Conservation (phyloP, 148 eudicot species). For the Dianthus caryophyllus region DNA sequence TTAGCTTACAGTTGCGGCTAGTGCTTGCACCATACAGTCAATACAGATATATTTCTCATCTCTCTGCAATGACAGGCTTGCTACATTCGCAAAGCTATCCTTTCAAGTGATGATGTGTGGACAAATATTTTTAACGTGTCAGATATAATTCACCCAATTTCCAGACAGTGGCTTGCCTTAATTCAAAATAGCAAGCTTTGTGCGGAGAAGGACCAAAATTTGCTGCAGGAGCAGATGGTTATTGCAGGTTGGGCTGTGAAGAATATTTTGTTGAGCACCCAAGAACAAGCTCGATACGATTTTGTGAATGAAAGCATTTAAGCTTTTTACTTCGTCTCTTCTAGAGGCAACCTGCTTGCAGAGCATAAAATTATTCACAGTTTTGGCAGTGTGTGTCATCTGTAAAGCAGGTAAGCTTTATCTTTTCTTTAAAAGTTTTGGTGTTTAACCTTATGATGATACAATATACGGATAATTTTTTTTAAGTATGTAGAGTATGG, state of each 20-base stretch:
- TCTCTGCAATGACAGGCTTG: slow-evolving; percentile 49
- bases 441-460: background rate
- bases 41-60: slow-evolving; percentile 2
- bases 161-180: slow-evolving; percentile 42
- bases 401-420: background rate
- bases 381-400: background rate
- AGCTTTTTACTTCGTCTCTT: background rate
- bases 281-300: slow-evolving; percentile 61
- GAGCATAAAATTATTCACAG: background rate
- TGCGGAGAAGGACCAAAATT: slow-evolving; percentile 28
- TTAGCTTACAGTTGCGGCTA: background rate
- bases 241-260: slow-evolving; percentile 56
- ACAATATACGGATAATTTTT: background rate
- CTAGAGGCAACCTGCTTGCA: background rate
- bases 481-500: background rate
- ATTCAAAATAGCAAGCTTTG: slow-evolving; percentile 36
- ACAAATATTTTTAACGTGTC: slow-evolving; percentile 27
- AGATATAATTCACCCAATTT: slow-evolving; percentile 23
- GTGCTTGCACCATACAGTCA: background rate
- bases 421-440: background rate
- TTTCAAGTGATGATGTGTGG: slow-evolving; percentile 26
- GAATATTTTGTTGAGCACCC: slow-evolving; percentile 57
- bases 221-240: slow-evolving; percentile 39
- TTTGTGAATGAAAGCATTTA: slow-evolving; percentile 33
- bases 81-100: slow-evolving; percentile 48